Base-by-base conservation (phyloP, 1,284 basidiomycete genomes). In the Microbotryum scabiosae region DNA sequence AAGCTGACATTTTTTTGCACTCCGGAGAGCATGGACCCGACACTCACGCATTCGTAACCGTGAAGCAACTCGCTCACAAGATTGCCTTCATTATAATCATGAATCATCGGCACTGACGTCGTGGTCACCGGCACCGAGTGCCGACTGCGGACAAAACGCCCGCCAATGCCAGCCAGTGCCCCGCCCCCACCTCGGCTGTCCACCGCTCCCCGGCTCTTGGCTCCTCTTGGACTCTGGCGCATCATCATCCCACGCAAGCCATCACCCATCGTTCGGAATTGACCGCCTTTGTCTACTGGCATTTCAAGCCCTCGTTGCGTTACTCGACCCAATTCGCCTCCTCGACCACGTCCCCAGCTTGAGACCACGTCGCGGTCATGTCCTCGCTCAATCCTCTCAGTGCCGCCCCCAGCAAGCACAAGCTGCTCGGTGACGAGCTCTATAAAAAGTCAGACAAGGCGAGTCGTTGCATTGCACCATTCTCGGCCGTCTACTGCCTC, bases 21-120 rank as follows among this genome's bases (percentile, higher is more conserved):
- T 8, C 23, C 3, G 5, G 12, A 18, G 32, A 28, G 4, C 30
- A 23, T 43, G 36, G 23, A 49, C 7, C 18, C 23, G 8, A 23
- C 8, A 26, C 57, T 10, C 1, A 65, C 64, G 48, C 63, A 45
- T 18, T 47, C 57, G 14, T 56, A 47, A 14, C 30, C 21, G 1
- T 43, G 14, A 3, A 50, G 20, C 16, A 63, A 21, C 1, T 32
- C 12, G 18, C 47, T 52, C 3, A 57, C 28, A 1, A 59, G 61
- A 21, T 63, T 63, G 3, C 62, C 65, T 49, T 65, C 62, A n/a
- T 52, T 43, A 46, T 52, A 65, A 32, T 65, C 67, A 41, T 69
- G 67, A 4, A 69, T 50, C 65, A 57, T 57, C 59, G 4, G 51
- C 49, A 9, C 54, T 28, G 51, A 59, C 63, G 25, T 62, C 55